Evolutionary conservation across 306 rosid genomes (phyloP).

Genomic region (Heteromeles arbutifolia): DNA sequence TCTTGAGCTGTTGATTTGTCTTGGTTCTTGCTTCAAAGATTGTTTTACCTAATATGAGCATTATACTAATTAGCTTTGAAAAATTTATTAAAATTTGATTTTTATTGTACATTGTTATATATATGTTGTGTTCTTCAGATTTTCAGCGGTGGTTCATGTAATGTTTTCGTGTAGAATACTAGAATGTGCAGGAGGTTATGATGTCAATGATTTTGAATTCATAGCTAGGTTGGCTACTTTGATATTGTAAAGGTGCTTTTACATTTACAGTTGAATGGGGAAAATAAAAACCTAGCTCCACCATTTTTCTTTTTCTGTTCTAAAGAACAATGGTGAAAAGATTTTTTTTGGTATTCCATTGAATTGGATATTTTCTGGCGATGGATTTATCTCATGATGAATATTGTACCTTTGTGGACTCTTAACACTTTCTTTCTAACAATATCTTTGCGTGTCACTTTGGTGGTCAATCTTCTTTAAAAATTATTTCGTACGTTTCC

Average conservation of each 20-base stretch:
- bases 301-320: background rate
- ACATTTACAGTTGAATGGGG: background rate
- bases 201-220: background rate
- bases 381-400: background rate
- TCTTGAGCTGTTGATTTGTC: background rate
- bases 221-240: background rate
- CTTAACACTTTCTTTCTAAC: background rate
- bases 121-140: too few relatives aligned
- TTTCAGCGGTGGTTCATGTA: background rate
- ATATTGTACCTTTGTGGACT: background rate
- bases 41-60: background rate
- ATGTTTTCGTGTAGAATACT: background rate
- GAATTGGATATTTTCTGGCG: background rate
- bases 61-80: background rate
- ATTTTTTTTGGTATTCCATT: background rate
- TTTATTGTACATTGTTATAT: too few relatives aligned
- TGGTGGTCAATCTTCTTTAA: background rate
- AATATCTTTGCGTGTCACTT: background rate
- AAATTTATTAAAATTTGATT: background rate
- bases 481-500: background rate
- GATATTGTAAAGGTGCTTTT: background rate
- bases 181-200: background rate
- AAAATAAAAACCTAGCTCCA: background rate
- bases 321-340: background rate
- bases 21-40: background rate